Conservation (phyloP, 2,329 filamentous ascomycete species). For the Epichloe aotearoae region DNA sequence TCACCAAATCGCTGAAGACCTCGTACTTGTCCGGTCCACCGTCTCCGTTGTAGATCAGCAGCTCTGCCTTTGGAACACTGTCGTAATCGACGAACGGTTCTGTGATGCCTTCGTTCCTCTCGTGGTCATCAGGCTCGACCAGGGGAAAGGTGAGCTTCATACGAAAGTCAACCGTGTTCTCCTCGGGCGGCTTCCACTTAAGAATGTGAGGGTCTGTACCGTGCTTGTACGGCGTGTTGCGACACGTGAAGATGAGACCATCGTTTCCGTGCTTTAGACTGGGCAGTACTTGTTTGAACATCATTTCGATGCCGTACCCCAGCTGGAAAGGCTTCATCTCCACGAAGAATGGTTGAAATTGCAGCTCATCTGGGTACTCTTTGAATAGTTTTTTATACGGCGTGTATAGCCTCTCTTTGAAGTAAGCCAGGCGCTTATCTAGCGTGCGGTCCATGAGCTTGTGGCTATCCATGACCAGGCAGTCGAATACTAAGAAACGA, state of each 20-base stretch:
- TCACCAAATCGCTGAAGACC: constrained; percentile 51
- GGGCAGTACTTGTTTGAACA: constrained; percentile 80
- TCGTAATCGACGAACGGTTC: constrained; percentile 67
- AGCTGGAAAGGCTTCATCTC: constrained; percentile 85
- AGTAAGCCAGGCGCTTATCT: constrained; percentile 80
- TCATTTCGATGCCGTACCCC: constrained; percentile 77
- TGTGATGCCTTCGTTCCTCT: constrained; percentile 52
- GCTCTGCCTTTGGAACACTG: constrained; percentile 56
- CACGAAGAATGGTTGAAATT: constrained; percentile 64
- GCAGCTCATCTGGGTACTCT: constrained; percentile 54
- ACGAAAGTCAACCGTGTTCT: constrained; percentile 91
- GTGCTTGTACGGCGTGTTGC: constrained; percentile 69
- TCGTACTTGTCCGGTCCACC: constrained; percentile 41
- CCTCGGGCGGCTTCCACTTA: constrained; percentile 93
- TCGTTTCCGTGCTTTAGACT: constrained; percentile 86
- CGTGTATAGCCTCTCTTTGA: constrained; percentile 62
- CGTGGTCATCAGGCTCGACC: constrained; percentile 53
- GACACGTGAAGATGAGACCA: constrained; percentile 94
- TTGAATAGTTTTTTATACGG: constrained; percentile 53
- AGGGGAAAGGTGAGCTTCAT: constrained; percentile 64
- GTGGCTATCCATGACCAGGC: constrained; percentile 66
- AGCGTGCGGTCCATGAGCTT: constrained; percentile 66
- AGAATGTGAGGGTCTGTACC: constrained; percentile 90
- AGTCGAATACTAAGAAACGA: constrained; percentile 88
- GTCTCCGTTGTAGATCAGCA: constrained; percentile 57